Evolutionary conservation across 306 rosid genomes (phyloP), one percentile per base, ranked within the genome.

Genomic region (Begonia loranthoides): DNA sequence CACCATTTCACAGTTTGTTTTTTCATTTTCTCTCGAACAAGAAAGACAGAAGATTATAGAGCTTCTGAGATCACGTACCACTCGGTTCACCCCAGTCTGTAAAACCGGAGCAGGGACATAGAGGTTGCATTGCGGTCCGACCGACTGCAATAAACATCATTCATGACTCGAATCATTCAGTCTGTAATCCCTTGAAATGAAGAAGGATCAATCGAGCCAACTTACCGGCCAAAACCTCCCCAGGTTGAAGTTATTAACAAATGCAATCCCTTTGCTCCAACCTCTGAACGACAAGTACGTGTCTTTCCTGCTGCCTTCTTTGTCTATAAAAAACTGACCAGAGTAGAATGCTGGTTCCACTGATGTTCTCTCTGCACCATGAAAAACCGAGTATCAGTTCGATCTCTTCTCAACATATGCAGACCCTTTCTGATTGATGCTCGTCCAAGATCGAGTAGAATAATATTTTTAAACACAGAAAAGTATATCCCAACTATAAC

Each of bases 211-310:
- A n/a, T 43, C 4, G 47, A 43, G 9, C 13, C 9, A 17, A 24
- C 17, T 62, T 85, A 85, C 95, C 84, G 86, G 97, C 97, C 97
- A 90, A 69, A 72, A 90, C 75, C 94, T 85, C 70, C 95, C 97
- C 1, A 90, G 43, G 56, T 82, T 82, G 66, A 85, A 90, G 53
- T 80, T 76, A 65, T 90, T 82, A 49, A 85, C 68, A 64, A 72
- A 80, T 17, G 73, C 95, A 56, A 90, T 49, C 60, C 97, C 97
- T 76, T 86, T 90, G 10, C 83, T 77, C 97, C 94, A 85, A 6
- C 75, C 86, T 6, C 43, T 64, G 60, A 90, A 72, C 63, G 97
- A 85, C 53, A 90, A 22, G 64, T 63, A 90, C 16, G 95, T 82
- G 64, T 90, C 97, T 77, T 75, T 78, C 60, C 66, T 45, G 49